Base-by-base conservation (phyloP, 495 filamentous ascomycete genomes). In the Friedmanniomyces endolithicus region DNA sequence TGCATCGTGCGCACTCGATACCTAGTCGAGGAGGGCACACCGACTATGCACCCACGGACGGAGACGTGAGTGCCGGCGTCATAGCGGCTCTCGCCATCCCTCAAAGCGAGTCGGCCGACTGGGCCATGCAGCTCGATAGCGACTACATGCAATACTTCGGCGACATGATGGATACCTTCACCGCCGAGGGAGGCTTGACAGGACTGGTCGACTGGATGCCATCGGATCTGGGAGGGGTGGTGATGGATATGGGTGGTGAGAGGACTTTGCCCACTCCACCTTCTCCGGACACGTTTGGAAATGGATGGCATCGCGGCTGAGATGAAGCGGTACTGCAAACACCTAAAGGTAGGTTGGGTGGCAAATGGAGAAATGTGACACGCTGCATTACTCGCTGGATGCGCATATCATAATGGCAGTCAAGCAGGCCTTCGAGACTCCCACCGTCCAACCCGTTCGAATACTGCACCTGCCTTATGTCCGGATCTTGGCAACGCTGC, bases 51-150 rank as follows among this genome's bases (percentile, higher is more conserved):
- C n/a, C n/a, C n/a, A n/a, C n/a, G n/a, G n/a, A n/a, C n/a, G n/a
- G n/a, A n/a, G n/a, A n/a, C n/a, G n/a, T n/a, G n/a, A n/a, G 17
- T 9, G 7, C n/a, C 12, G 12, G 22, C 49, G 16, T 7, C 9
- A 9, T 7, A 7, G 25, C 16, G 1, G 25, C 16, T 2, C 8
- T 35, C 9, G 1, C 49, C 6, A 41, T 24, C 34, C 22, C 9
- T 6, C 31, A 24, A 22, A 11, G 11, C 34, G 11, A 31, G 27
- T 41, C 29, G 4, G 23, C 23, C 39, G 17, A 24, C 27, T 17
- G 39, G 39, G 22, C 19, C 14, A 59, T 59, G 56, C 37, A 59
- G 37, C 39, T 59, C 6, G 51, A 59, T 24, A 8, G 31, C 11
- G 43, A 59, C 20, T 54, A 54, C 29, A 37, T 55, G 11, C n/a